phyloP scores from a whole-genome alignment of 805 yeast species.

The Metschnikowia proteae region DNA sequence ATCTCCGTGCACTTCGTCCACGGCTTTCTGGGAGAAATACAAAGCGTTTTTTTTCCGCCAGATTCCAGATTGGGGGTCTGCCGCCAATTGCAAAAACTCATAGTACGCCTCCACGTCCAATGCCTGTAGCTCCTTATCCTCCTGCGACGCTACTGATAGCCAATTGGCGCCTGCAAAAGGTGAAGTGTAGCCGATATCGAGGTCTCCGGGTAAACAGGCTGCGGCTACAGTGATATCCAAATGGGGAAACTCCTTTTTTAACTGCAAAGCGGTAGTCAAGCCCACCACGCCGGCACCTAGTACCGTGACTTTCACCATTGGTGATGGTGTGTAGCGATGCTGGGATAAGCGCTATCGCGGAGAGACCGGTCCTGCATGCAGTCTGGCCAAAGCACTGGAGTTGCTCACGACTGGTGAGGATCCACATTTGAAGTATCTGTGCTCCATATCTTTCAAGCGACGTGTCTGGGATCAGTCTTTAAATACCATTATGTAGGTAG shows the following conservation, averaged over 20 bases:
- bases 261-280: conserved; percentile 32
- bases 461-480: no score
- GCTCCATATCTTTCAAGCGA: no score
- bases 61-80: conserved; percentile 48
- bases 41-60: conserved; percentile 15
- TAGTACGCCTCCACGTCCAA: conserved; percentile 49
- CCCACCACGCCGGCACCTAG: conserved; percentile 37
- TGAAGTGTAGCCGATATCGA: conserved; percentile 49
- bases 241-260: conserved; percentile 17
- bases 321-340: neutral
- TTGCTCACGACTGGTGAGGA: no score
- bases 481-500: neutral
- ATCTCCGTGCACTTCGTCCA: conserved; percentile 10
- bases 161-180: conserved; percentile 76
- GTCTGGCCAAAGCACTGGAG: no score
- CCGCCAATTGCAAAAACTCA: conserved; percentile 44
- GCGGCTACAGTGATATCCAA: conserved; percentile 31
- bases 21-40: conserved; percentile 13
- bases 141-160: conserved; percentile 51
- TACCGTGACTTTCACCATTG: conserved; percentile 12
- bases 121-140: conserved; percentile 25
- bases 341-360: neutral
- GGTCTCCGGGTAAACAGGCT: conserved; percentile 53
- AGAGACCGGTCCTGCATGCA: neutral
- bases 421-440: no score